Base-by-base conservation (phyloP, 2,329 filamentous ascomycete species). In the Hymenoscyphus repandus region DNA sequence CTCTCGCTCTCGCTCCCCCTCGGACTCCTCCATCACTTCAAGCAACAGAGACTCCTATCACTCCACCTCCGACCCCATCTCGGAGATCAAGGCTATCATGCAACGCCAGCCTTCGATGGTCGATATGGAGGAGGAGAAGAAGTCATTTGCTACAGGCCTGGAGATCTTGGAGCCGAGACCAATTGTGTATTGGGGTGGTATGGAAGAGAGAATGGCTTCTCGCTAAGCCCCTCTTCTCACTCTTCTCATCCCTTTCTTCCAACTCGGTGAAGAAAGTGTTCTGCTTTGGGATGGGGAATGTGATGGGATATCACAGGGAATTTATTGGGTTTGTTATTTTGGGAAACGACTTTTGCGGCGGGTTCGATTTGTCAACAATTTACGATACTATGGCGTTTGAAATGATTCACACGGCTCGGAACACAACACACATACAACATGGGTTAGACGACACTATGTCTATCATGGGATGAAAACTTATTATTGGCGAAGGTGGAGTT, bases 151-250 rank as follows among this genome's bases (percentile, higher is more conserved):
- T 9, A 70, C 69, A 46, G 78, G 79, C 59, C 70, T 83, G 7
- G 72, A 70, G 58, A 70, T 85, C 15, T 72, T 85, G 22, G 81
- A 85, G 67, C 81, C 81, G 2, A 69, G 81, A 39, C 81, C 81
- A 10, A 72, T 82, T 33, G 78, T 82, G 47, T 83, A 82, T 68
- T 84, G 80, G 75, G 78, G 77, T 57, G 78, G 81, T 36, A 66
- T 84, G 43, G 80, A 83, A 67, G 80, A 83, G 69, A 73, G 79
- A 47, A 80, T 83, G 64, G 59, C 59, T 10, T 60, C 56, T 18
- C 51, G 59, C 22, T 61, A 58, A 51, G 53, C n/a, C 7, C 22
- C 22, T 7, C 22, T 27, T 7, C 22, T 27, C 22, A 27, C 22
- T 27, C 22, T 27, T 27, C 22, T 27, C 22, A 7, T 7, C 22